phyloP scores from a whole-genome alignment of 495 filamentous ascomycete genomes.

The Letharia lupina region DNA sequence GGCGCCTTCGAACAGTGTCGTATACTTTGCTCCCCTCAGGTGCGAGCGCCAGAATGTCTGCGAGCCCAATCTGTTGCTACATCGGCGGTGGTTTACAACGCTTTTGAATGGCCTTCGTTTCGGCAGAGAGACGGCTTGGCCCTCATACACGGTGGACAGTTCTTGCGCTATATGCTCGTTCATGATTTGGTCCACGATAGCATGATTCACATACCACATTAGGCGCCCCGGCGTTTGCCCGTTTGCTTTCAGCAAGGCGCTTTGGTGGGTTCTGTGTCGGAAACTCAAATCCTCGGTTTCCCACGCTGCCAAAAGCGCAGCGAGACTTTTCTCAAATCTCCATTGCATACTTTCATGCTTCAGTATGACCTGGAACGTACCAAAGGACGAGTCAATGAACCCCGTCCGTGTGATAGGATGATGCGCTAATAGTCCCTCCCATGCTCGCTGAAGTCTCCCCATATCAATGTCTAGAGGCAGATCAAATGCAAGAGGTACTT shows the following conservation, averaged over 20 bases:
- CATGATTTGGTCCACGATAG: not conserved
- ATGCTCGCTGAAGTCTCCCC: not conserved
- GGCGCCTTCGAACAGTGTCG: not conserved
- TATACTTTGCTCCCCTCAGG: not conserved
- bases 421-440: not conserved
- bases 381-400: not conserved
- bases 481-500: not conserved
- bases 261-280: not conserved
- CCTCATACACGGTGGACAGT: not conserved
- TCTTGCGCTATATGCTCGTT: not conserved
- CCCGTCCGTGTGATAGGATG: not conserved
- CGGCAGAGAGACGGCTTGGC: not conserved
- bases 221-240: not conserved
- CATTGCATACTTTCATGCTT: not conserved
- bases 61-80: not conserved
- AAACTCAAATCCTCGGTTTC: not conserved
- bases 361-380: not conserved
- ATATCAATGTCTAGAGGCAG: not conserved
- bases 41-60: conserved; percentile 1
- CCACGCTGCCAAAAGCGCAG: not conserved
- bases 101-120: not conserved
- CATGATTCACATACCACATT: not conserved
- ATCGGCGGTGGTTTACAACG: not conserved
- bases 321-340: not conserved
- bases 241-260: not conserved